These are phyloP conservation scores for Globisporangium abappressorium DNA, from an alignment of 352 stramenopile species.

Conservation along the genomic window DNA sequence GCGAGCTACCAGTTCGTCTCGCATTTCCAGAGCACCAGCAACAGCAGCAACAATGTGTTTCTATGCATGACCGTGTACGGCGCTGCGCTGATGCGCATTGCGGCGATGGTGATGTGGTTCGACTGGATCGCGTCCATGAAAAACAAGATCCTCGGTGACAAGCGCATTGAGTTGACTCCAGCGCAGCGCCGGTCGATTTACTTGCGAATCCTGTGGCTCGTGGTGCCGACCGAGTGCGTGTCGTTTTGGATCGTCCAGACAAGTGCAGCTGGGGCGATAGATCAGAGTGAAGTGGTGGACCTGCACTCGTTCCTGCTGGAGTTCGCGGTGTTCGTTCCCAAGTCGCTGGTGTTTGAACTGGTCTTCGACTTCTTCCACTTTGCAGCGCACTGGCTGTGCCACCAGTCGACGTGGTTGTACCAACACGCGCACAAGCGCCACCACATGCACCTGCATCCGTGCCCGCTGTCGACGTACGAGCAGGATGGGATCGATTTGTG, in stretches of 20 bases:
- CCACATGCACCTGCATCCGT: constrained; percentile 75
- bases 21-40: not conserved
- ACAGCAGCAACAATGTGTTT: not conserved
- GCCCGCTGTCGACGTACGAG: constrained; percentile 80
- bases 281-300: not conserved
- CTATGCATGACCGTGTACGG: constrained; percentile 34
- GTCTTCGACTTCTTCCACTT: constrained; percentile 89
- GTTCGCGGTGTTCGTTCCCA: constrained; percentile 69
- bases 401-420: constrained; percentile 68
- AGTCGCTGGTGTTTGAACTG: constrained; percentile 83
- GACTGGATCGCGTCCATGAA: constrained; percentile 80
- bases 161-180: constrained; percentile 43
- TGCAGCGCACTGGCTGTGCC: constrained; percentile 65
- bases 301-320: constrained; percentile 29
- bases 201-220: constrained; percentile 55
- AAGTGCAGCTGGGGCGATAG: not conserved
- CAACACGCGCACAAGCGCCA: constrained; percentile 82
- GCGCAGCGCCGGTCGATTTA: constrained; percentile 49
- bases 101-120: constrained; percentile 69
- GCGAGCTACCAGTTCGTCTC: constrained; percentile 27
- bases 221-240: constrained; percentile 67
- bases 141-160: constrained; percentile 56
- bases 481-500: constrained; percentile 71
- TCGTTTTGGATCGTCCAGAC: constrained; percentile 50
- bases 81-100: constrained; percentile 48